A percentile compares a stretch with the other conserved stretches of the same genome.
Conservation (phyloP, 108 stramenopile genomes). For the Nannochloropsis gaditana region DNA sequence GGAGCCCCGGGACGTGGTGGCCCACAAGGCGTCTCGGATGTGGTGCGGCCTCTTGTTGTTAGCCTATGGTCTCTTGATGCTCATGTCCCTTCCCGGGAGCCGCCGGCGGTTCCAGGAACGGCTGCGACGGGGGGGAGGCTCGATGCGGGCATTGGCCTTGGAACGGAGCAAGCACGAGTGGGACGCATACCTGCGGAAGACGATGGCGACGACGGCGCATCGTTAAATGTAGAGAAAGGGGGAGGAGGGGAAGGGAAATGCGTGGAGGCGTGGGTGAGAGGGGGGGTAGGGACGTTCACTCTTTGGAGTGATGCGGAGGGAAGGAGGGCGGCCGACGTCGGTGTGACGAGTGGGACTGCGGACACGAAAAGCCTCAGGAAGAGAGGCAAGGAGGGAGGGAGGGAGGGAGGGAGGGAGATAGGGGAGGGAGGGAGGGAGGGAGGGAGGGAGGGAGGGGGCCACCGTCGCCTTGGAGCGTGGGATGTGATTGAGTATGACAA, state of each 20-base stretch:
- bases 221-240: background rate
- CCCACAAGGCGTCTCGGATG: background rate
- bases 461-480: background rate
- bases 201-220: background rate
- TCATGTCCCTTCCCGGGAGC: slow-evolving; percentile 12
- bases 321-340: too few relatives aligned
- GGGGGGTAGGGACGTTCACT: background rate
- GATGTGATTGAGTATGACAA: background rate
- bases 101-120: background rate
- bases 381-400: too few relatives aligned
- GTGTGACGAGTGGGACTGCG: too few relatives aligned
- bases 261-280: background rate
- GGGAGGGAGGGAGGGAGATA: background rate
- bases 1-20: slow-evolving; percentile 5
- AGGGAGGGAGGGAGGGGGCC: background rate
- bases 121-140: background rate
- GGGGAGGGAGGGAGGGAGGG: background rate
- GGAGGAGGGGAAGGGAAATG: background rate
- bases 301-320: too few relatives aligned
- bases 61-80: background rate
- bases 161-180: background rate
- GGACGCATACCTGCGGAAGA: background rate
- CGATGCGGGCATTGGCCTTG: background rate
- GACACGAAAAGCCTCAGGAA: too few relatives aligned
- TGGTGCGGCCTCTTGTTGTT: background rate